Evolutionary conservation across 495 filamentous ascomycete species (phyloP), one percentile per base, ranked within the genome.

Genomic region (Terfezia boudieri): DNA sequence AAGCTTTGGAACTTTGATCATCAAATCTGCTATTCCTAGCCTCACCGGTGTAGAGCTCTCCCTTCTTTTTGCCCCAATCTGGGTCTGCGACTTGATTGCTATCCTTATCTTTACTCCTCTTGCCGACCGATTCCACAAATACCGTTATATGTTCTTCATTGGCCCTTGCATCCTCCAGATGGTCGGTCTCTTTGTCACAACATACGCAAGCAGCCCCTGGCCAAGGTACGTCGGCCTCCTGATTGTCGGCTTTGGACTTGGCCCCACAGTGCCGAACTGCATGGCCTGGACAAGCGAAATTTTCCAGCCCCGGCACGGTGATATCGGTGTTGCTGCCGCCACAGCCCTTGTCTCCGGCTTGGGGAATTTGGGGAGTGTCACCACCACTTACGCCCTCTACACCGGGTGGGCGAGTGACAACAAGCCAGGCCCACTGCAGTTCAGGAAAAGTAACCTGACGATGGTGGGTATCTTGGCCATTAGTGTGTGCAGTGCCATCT

Each of bases 241-340:
- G 16, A 79, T 94, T 63, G 80, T 94, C 51, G 86, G 86, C 7
- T 94, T 93, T 66, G 87, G 86, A 4, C 78, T 94, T 7, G 86
- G 86, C 7, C 87, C 86, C 11, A 94, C 86, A 3, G 86, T 94
- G 2, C 86, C 86, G 43, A 85, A 86, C 64, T 85, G 80, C 63
- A 94, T 93, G 86, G 81, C 86, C 55, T 93, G 86, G 86, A 86
- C 86, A 8, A 82, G 76, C 56, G 84, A 92, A 66, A 82, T 92
- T 56, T 94, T 94, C 71, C 86, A 94, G 66, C 77, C 73, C 17
- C 81, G 86, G 4, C 86, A 94, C 61, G 83, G 87, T 36, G 86
- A 94, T 67, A 84, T 94, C 37, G 86, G 86, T 53, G 87, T 93
- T 4, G 86, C 86, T n/a, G 82, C 86, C 43, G 86, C 86, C 1